Conservation (phyloP, 169 alveolate genomes). For the Plasmodium inui region DNA sequence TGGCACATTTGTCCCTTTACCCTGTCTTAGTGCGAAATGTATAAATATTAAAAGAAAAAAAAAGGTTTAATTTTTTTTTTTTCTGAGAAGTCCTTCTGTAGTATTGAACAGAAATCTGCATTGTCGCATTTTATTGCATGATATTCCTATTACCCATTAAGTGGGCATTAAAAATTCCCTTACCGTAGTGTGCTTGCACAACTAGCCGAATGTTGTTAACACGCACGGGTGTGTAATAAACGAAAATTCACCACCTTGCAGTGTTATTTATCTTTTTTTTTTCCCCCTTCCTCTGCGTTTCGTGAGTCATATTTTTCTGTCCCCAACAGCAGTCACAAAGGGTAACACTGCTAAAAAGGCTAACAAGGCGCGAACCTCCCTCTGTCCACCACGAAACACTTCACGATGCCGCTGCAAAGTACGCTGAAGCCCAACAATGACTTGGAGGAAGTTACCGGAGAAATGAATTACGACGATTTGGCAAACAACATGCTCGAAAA, state of each 20-base stretch:
- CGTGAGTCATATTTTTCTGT: neutral
- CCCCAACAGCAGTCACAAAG: neutral
- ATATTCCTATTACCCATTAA: neutral
- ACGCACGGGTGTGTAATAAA: neutral
- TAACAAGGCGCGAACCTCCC: neutral
- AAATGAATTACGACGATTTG: constrained; percentile 30
- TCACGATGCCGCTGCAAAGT: constrained; percentile 10
- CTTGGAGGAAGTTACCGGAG: constrained; percentile 13
- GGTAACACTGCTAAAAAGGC: neutral
- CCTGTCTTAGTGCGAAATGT: constrained; percentile 2
- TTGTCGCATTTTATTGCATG: neutral
- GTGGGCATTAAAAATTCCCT: neutral
- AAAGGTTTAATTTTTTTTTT: neutral
- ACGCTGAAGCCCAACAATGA: neutral
- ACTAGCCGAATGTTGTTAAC: neutral
- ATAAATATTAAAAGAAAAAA: neutral
- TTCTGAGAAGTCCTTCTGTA: neutral
- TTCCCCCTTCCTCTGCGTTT: neutral
- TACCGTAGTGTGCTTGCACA: neutral
- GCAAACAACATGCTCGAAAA: constrained; percentile 50
- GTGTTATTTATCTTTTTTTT: neutral
- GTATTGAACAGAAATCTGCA: neutral
- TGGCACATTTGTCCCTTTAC: neutral
- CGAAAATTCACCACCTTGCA: neutral
- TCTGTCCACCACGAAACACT: neutral